Evolutionary conservation across 2,329 filamentous ascomycete species (phyloP).

Genomic region (Epichloe elymi): DNA sequence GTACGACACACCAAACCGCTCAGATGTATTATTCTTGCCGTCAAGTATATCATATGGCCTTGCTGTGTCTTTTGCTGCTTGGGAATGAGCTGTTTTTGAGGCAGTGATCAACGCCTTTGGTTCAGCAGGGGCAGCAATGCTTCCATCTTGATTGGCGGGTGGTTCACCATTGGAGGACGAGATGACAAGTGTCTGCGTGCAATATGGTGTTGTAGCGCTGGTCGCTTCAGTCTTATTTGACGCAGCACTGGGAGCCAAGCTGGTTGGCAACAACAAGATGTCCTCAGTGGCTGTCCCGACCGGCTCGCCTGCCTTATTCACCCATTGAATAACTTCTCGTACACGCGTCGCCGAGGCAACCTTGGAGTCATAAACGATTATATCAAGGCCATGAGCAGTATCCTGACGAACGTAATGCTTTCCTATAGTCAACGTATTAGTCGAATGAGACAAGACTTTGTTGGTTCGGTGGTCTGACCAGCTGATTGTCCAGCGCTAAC

Average conservation of each 20-base stretch:
- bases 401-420: not conserved
- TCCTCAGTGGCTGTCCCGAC: slow-evolving; percentile 29
- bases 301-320: slow-evolving; percentile 42
- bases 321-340: slow-evolving; percentile 43
- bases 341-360: slow-evolving; percentile 27
- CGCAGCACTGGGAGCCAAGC: slow-evolving; percentile 3
- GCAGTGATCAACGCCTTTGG: not conserved
- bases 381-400: slow-evolving; percentile 7
- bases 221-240: slow-evolving; percentile 1
- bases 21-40: slow-evolving; percentile 3
- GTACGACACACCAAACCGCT: slow-evolving; percentile 32
- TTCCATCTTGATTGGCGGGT: not conserved
- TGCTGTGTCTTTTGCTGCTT: not conserved
- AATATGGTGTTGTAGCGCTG: not conserved
- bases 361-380: slow-evolving; percentile 24
- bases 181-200: slow-evolving; percentile 2
- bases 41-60: not conserved
- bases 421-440: not conserved
- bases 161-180: not conserved
- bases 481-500: not conserved
- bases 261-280: slow-evolving; percentile 13
- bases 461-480: not conserved
- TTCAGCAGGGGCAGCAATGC: not conserved
- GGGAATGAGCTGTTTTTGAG: not conserved
- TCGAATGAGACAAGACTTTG: not conserved